These are phyloP conservation scores for Sonneratia caseolaris DNA, from an alignment of 345 rosid species.

Conservation along the genomic window DNA sequence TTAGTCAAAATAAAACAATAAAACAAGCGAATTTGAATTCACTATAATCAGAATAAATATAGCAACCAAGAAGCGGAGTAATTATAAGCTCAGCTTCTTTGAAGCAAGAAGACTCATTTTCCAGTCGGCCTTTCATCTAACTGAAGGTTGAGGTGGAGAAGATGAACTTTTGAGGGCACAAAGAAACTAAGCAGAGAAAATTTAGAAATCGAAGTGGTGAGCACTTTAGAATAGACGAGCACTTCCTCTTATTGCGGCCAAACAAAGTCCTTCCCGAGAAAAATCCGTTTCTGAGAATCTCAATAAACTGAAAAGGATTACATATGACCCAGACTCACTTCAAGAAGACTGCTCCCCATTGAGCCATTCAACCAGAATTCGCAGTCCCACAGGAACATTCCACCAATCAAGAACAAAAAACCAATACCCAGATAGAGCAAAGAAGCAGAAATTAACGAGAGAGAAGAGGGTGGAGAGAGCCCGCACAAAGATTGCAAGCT, in stretches of 20 bases:
- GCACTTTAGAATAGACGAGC: neutral
- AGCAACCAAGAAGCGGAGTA: neutral
- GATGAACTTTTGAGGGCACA: neutral
- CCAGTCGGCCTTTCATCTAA: neutral
- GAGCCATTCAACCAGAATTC: neutral
- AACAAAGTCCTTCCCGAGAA: neutral
- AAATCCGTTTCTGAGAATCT: neutral
- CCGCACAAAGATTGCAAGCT: constrained; percentile 5
- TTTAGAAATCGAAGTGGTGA: neutral
- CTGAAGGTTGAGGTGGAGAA: neutral
- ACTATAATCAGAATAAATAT: neutral
- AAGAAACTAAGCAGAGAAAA: neutral
- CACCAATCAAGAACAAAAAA: neutral
- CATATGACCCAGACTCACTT: neutral
- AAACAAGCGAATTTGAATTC: neutral
- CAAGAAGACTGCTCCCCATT: neutral
- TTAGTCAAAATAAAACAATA: neutral
- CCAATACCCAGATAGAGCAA: neutral
- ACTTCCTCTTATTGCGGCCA: neutral
- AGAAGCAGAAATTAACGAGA: neutral
- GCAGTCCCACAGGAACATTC: neutral
- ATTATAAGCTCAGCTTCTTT: neutral
- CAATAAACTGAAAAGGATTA: neutral
- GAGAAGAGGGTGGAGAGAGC: neutral
- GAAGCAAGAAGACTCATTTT: neutral